Evolutionary conservation across 2,329 filamentous ascomycete genomes (phyloP).

Genomic region (Xylaria polymorpha): DNA sequence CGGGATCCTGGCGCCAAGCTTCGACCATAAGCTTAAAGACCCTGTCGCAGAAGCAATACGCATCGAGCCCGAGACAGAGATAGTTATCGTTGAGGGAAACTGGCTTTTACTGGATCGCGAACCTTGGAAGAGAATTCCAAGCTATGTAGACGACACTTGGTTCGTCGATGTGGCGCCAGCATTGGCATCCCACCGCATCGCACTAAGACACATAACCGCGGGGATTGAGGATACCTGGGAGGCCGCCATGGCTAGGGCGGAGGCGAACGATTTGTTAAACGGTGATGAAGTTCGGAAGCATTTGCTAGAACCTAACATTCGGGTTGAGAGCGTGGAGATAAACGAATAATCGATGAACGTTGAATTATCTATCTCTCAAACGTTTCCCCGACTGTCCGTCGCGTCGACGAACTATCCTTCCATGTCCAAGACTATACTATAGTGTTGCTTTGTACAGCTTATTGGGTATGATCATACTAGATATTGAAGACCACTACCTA

Average conservation of each 20-base stretch:
- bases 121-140: conserved; percentile 51
- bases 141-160: conserved; percentile 55
- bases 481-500: neutral
- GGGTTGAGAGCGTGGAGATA: conserved; percentile 23
- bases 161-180: conserved; percentile 55
- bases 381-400: too few relatives aligned
- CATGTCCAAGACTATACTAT: too few relatives aligned
- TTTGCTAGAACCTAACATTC: conserved; percentile 12
- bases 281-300: conserved; percentile 38
- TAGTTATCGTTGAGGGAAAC: conserved; percentile 45
- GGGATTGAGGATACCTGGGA: conserved; percentile 56
- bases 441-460: neutral
- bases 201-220: conserved; percentile 53
- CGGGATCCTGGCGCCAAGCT: conserved; percentile 39
- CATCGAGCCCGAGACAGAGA: conserved; percentile 30
- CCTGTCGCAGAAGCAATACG: conserved; percentile 38
- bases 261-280: conserved; percentile 55
- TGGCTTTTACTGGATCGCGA: conserved; percentile 49
- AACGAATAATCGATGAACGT: neutral
- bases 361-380: neutral
- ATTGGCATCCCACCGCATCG: conserved; percentile 53
- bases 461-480: neutral
- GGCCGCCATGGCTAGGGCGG: conserved; percentile 51
- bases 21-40: conserved; percentile 45
- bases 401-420: too few relatives aligned